Base-by-base conservation (phyloP, 2,329 filamentous ascomycete genomes). In the Karstenula rhodostoma region DNA sequence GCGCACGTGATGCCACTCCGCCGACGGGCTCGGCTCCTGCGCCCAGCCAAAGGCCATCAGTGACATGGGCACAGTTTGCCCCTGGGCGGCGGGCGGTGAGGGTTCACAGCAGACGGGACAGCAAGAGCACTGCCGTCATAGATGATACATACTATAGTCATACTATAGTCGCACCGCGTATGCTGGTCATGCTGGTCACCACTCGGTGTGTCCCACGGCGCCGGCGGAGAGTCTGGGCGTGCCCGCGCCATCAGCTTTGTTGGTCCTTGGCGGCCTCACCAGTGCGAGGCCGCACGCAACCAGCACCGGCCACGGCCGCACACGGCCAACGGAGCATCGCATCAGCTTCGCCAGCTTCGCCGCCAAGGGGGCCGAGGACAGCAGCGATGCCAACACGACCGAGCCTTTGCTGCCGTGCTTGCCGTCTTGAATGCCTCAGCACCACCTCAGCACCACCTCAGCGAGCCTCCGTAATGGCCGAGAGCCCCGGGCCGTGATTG, bases 401-500 rank as follows among this genome's bases (percentile, higher is more conserved):
- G 56, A 50, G 37, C 37, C 33, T 50, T 46, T 59, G 64, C 48
- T 70, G 72, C 71, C 71, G 70, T 59, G 64, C 43, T 66, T 64
- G 61, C 72, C 69, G 69, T 71, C 71, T 70, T 70, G 70, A 67
- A 58, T 57, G 63, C 60, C 60, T 68, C 57, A 69, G 65, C 68
- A 67, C 58, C 40, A 53, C 57, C 56, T 51, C 60, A 55, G 50
- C 42, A 50, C 54, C 54, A 42, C 23, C 23, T 22, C 49, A 23
- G 56, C 27, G 47, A n/a, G n/a, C n/a, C n/a, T n/a, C n/a, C n/a
- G n/a, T n/a, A n/a, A n/a, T 56, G 37, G 47, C 52, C 57, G 56
- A 51, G 37, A 27, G 53, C 33, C 49, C 52, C 50, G 12, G 15
- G 37, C 54, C 55, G 58, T 71, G 67, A 73, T 73, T 72, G 68